Base-by-base conservation (phyloP, 2,329 filamentous ascomycete species). In the Scedosporium apiospermum region DNA sequence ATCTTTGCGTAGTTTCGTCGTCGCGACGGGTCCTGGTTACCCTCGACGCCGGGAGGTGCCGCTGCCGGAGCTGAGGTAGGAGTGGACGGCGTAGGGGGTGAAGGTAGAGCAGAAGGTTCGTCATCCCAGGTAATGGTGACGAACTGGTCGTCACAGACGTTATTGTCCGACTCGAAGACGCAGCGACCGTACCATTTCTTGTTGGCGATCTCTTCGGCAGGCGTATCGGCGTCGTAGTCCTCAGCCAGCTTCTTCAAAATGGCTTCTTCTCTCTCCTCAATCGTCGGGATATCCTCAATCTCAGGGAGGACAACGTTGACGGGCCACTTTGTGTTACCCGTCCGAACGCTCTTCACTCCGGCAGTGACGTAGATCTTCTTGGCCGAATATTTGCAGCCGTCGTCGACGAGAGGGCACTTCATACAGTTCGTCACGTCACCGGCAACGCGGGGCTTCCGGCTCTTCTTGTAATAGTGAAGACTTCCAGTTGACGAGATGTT, bases 81-180 rank as follows among this genome's bases (percentile, higher is more conserved):
- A 21, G 63, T 64, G 38, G 55, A 26, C 14, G 62, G 23, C 27
- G 63, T 58, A 3, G 62, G 57, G 10, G 55, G 34, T 18, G 23
- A 27, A 16, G 41, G 21, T n/a, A 30, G 27, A 6, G 49, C 14
- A 6, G 21, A 26, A 3, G 57, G 57, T 46, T 62, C 76, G 64
- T 90, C 87, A 55, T 96, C 90, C 92, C 93, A 98, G 3, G 83
- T 86, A 61, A 98, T 85, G 0, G 89, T 93, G 21, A 98, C 95
- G 27, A 88, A 83, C 73, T 98, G 93, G 69, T 98, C 91, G 72
- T 99, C 95, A 69, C 88, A 91, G 51, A 98, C 95, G 69, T 96
- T 87, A 75, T 98, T 99, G 75, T 96, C 92, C 4, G 88, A 80
- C 72, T 97, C 95, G 76, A 88, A 98, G 1, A 98, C 95, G 71